These are phyloP conservation scores for Populus nigra DNA, from an alignment of 345 rosid species.

Conservation along the genomic window DNA sequence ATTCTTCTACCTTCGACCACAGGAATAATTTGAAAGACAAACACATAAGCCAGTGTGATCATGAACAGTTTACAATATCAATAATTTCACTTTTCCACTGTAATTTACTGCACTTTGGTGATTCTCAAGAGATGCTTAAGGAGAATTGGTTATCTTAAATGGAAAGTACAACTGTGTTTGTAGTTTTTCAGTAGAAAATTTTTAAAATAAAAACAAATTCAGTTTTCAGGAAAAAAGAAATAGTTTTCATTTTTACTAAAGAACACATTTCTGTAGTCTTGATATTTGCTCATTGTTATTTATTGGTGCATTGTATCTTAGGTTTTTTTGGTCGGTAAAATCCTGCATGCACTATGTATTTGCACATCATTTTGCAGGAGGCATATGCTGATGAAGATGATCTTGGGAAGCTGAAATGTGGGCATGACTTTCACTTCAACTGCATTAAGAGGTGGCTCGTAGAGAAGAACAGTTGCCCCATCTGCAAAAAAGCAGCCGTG, in stretches of 20 bases:
- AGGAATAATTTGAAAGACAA: background rate
- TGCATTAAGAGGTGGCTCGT: constrained; percentile 39
- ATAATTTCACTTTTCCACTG: background rate
- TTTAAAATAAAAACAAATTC: background rate
- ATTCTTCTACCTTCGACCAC: background rate
- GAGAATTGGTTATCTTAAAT: background rate
- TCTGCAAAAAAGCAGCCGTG: constrained; percentile 35
- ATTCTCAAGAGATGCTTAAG: background rate
- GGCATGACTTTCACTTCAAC: constrained; percentile 37
- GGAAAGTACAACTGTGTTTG: background rate
- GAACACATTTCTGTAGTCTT: background rate
- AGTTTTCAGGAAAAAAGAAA: too few species aligned
- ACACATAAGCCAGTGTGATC: background rate
- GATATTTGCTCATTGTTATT: background rate
- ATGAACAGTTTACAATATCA: background rate
- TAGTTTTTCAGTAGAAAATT: background rate
- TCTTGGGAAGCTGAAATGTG: constrained; percentile 35
- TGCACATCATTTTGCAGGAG: constrained; percentile 24
- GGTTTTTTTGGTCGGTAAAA: background rate
- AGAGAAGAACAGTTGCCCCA: constrained; percentile 39
- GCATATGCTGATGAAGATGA: constrained; percentile 29
- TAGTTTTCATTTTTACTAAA: too few species aligned
- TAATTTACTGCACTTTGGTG: background rate
- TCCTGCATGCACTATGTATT: background rate
- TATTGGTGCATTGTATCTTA: background rate